Conservation (phyloP, 192 early-diverging fungal species). For the Fimicolochytrium jonesii region DNA sequence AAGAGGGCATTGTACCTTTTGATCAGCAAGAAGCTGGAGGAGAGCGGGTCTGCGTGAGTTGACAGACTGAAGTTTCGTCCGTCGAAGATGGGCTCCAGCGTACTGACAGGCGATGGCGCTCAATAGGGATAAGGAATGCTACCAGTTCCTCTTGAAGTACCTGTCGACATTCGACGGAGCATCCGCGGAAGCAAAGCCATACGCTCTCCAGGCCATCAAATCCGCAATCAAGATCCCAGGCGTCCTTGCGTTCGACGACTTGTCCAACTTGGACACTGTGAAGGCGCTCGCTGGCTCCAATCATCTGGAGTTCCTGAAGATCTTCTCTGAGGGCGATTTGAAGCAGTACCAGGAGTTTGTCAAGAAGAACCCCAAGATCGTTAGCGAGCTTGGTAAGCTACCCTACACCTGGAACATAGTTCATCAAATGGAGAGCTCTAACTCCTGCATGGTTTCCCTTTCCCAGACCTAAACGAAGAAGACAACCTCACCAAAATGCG, state of each 20-base stretch:
- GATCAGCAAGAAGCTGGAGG: slow-evolving; percentile 59
- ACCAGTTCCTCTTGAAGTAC: slow-evolving; percentile 64
- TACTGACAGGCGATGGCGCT: neutral
- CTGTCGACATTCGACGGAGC: slow-evolving; percentile 54
- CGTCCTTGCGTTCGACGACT: slow-evolving; percentile 75
- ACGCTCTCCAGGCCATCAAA: slow-evolving; percentile 62
- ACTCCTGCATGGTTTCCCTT: neutral
- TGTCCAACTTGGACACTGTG: slow-evolving; percentile 63
- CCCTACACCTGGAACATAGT: neutral
- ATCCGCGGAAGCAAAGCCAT: slow-evolving; percentile 46
- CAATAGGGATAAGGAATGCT: too few relatives aligned
- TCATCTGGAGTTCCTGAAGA: slow-evolving; percentile 66
- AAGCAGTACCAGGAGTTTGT: slow-evolving; percentile 61
- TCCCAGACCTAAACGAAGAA: slow-evolving; percentile 35
- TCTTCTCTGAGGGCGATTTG: slow-evolving; percentile 64
- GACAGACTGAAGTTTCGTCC: neutral
- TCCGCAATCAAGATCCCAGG: slow-evolving; percentile 60
- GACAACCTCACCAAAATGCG: slow-evolving; percentile 77
- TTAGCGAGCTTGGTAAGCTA: slow-evolving; percentile 48
- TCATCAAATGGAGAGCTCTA: neutral
- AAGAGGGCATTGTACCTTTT: slow-evolving; percentile 58
- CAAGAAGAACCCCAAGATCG: slow-evolving; percentile 43
- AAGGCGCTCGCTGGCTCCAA: slow-evolving; percentile 48
- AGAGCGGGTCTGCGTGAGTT: slow-evolving; percentile 58
- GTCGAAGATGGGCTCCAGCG: neutral